Evolutionary conservation across 2,329 filamentous ascomycete species (phyloP).

Genomic region (Xylaria sp.): DNA sequence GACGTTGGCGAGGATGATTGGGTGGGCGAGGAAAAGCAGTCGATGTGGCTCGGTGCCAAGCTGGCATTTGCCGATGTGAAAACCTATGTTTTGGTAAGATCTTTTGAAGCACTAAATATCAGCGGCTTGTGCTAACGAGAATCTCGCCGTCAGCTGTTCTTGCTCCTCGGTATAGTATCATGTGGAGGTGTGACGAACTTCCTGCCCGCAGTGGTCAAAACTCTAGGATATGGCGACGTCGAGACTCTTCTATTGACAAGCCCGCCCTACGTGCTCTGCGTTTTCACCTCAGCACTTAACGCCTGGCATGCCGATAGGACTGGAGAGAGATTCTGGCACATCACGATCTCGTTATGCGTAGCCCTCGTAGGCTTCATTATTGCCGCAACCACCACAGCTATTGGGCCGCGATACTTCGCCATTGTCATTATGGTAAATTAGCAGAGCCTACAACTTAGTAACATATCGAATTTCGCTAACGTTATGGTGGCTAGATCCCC

Average conservation of each 20-base stretch:
- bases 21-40: conserved; percentile 62
- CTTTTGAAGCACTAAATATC: neutral
- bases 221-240: conserved; percentile 66
- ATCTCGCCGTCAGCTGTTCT: conserved; percentile 48
- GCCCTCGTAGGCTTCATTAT: conserved; percentile 71
- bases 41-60: conserved; percentile 58
- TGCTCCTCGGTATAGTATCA: conserved; percentile 62
- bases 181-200: conserved; percentile 69
- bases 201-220: conserved; percentile 73
- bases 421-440: conserved; percentile 72
- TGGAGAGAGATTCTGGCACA: conserved; percentile 73
- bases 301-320: conserved; percentile 74
- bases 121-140: conserved; percentile 5
- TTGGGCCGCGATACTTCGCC: conserved; percentile 68
- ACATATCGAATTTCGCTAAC: neutral
- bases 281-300: conserved; percentile 67
- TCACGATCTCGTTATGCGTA: conserved; percentile 65
- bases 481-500: conserved; percentile 47
- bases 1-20: conserved; percentile 70
- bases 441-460: neutral
- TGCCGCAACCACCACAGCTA: conserved; percentile 64
- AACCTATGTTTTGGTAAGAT: conserved; percentile 61
- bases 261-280: conserved; percentile 68
- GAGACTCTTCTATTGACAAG: conserved; percentile 67
- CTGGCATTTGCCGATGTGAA: conserved; percentile 64